Evolutionary conservation across 164 flowering plant species (phyloP).

Genomic region (Stephania yunnanensis): DNA sequence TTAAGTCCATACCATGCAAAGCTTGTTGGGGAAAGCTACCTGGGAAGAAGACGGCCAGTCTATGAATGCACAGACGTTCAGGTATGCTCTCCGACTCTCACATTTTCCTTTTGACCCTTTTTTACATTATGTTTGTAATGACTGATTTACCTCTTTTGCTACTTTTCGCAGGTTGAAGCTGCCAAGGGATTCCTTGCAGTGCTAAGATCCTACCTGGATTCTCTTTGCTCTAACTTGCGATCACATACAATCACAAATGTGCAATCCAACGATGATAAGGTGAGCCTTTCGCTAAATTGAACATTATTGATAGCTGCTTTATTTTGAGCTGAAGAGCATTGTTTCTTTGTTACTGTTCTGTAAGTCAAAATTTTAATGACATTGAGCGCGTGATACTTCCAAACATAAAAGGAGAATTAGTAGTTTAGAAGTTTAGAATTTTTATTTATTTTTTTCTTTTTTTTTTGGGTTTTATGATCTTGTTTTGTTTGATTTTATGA

Average conservation of each 20-base stretch:
- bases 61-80: conserved; percentile 91
- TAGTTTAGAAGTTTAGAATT: neutral
- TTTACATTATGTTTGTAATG: neutral
- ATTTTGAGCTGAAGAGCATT: neutral
- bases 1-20: conserved; percentile 76
- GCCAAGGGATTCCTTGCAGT: conserved; percentile 74
- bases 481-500: neutral
- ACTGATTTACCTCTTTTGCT: conserved; percentile 5
- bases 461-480: neutral
- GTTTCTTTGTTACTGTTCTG: neutral
- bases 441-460: neutral
- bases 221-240: conserved; percentile 82
- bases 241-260: conserved; percentile 97
- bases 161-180: conserved; percentile 63
- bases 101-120: neutral
- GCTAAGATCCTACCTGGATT: conserved; percentile 74
- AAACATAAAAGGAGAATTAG: neutral
- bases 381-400: neutral
- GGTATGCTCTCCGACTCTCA: conserved; percentile 37
- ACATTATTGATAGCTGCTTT: neutral
- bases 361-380: neutral
- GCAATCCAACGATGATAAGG: conserved; percentile 96
- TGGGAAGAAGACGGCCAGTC: conserved; percentile 75
- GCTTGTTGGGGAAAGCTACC: conserved; percentile 89
- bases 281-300: conserved; percentile 18